Base-by-base conservation (phyloP, 306 rosid species). In the Hippophae gyantsensis region DNA sequence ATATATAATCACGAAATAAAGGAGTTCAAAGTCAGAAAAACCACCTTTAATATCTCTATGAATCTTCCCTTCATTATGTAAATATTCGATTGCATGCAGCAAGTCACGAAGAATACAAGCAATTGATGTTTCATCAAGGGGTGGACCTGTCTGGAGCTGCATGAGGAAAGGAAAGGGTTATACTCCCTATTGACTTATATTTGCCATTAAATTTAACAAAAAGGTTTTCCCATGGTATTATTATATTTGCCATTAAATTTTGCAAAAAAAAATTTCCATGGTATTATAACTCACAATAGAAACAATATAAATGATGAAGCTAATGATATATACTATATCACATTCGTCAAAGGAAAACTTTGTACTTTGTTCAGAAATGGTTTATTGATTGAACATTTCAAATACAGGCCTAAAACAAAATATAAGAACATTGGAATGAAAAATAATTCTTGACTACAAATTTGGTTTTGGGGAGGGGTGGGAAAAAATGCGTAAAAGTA, bases 21-120 rank as follows among this genome's bases (percentile, higher is more conserved):
- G 52, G 55, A 48, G 9, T 40, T 32, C 4, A 14, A 58, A 38
- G 26, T n/a, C 3, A 61, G 43, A 49, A 70, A 60, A 4, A 3
- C n/a, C 11, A 93, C 99, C 99, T 88, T 93, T 93, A 54, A 93
- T 80, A 76, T 93, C 99, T 74, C 99, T 78, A 75, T 93, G 99
- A 69, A 93, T 93, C 75, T 93, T 93, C 66, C 99, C 97, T 86
- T 93, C 97, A 60, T 27, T 78, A 54, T 88, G 99, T 52, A 93
- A 81, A 79, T 93, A 93, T 74, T 93, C 97, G 69, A 93, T 46
- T 32, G 99, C 99, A 77, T 82, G 99, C 77, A 93, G 72, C 87
- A 93, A 77, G 79, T 88, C 99, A 49, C 95, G 94, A 54, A 93
- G 85, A 78, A 93, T 88, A 78, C 87, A 88, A 57, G 81, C 90